A percentile compares a stretch with the other conserved stretches of the same genome.
Evolutionary conservation across 768 basidiomycete species (phyloP).

Genomic region (Erythrobasidium yunnanense): DNA sequence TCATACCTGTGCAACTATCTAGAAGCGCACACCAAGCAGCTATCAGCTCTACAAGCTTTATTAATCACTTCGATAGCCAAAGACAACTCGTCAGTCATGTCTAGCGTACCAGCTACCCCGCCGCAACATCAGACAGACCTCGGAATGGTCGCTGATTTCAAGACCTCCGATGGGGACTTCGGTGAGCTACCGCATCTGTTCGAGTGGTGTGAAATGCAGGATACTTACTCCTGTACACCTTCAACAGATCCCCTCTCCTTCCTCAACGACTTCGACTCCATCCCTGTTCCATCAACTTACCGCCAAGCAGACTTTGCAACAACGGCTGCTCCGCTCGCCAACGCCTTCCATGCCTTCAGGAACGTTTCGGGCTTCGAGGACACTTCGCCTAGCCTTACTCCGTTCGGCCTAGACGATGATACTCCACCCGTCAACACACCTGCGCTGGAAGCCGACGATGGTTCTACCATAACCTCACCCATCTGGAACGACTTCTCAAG

Average conservation of each 20-base stretch:
- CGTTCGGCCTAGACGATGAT: background rate
- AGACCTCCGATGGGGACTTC: too few relatives aligned
- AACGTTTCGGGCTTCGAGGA: background rate
- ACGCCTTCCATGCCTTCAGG: background rate
- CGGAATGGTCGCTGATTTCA: background rate
- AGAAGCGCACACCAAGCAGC: background rate
- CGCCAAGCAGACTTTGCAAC: background rate
- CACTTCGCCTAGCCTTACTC: background rate
- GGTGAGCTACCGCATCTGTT: too few relatives aligned
- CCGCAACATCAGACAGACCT: background rate
- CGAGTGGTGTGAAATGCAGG: too few relatives aligned
- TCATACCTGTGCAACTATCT: background rate
- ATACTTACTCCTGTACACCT: background rate
- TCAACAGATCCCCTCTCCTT: background rate
- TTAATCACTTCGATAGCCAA: background rate
- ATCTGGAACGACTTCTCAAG: conserved; percentile 12
- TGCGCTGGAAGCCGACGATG: conserved; percentile 16
- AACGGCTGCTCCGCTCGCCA: background rate
- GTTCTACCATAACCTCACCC: conserved; percentile 4
- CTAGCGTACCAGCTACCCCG: background rate
- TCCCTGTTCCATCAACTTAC: background rate
- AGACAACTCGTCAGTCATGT: background rate
- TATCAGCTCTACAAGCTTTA: background rate
- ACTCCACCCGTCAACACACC: conserved; percentile 9
- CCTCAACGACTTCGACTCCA: background rate